phyloP scores from a whole-genome alignment of 371 early-diverging fungal genomes.

The Mortierella sp. region DNA sequence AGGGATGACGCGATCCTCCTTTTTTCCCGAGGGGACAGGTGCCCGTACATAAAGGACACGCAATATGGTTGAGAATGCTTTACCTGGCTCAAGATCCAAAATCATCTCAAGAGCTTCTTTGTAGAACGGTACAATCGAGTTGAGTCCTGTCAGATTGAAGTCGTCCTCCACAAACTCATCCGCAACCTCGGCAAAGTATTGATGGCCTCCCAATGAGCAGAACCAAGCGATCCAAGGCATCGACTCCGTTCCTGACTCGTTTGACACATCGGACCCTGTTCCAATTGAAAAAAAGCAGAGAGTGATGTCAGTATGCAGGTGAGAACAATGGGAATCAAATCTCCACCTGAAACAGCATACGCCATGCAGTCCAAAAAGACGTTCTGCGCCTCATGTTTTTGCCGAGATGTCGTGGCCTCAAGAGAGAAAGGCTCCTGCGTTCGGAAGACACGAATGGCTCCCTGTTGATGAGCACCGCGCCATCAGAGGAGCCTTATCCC shows the following conservation, averaged over 20 bases:
- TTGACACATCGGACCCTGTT: constrained; percentile 40
- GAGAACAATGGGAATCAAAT: neutral
- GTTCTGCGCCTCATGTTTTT: too few relatives aligned
- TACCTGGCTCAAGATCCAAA: constrained; percentile 83
- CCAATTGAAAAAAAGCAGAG: neutral
- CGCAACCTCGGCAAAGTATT: constrained; percentile 87
- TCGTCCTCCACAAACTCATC: constrained; percentile 92
- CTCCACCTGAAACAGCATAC: too few relatives aligned
- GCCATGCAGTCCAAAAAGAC: too few relatives aligned
- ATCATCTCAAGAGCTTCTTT: constrained; percentile 87
- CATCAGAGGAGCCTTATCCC: too few relatives aligned
- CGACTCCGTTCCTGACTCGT: constrained; percentile 52
- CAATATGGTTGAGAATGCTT: constrained; percentile 1
- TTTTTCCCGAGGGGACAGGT: too few relatives aligned
- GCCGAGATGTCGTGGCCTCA: too few relatives aligned
- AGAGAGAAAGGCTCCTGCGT: too few relatives aligned
- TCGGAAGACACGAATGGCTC: too few relatives aligned
- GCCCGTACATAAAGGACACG: too few relatives aligned
- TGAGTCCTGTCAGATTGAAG: constrained; percentile 93
- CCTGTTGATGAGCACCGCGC: too few relatives aligned
- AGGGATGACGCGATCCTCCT: neutral
- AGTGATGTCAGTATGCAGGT: neutral
- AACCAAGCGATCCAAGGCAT: constrained; percentile 92
- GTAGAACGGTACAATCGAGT: constrained; percentile 83
- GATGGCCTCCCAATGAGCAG: constrained; percentile 84